A percentile compares a stretch with the other conserved stretches of the same genome.
Evolutionary conservation across 116 monocot genomes (phyloP).

Genomic region (Trichopus zeylanicus): DNA sequence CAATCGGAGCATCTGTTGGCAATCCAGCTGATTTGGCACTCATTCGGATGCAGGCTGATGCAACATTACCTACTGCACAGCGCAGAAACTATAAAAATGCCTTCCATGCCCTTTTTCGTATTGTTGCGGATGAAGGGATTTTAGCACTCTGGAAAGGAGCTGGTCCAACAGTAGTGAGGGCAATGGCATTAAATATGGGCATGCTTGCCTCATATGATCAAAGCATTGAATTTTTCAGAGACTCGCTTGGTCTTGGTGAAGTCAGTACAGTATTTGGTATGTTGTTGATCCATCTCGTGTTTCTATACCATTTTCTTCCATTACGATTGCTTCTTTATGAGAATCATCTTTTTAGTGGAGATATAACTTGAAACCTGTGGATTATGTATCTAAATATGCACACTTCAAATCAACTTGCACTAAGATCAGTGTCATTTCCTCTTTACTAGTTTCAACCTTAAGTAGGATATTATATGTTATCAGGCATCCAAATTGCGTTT

Average conservation of each 20-base stretch:
- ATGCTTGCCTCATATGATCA: conserved; percentile 95
- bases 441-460: too few relatives aligned
- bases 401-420: too few relatives aligned
- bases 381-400: too few relatives aligned
- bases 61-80: conserved; percentile 73
- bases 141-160: conserved; percentile 96
- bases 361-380: too few relatives aligned
- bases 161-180: conserved; percentile 81
- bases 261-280: conserved; percentile 67
- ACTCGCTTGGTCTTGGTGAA: conserved; percentile 72
- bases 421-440: too few relatives aligned
- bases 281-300: too few relatives aligned
- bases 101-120: conserved; percentile 87
- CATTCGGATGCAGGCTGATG: conserved; percentile 98
- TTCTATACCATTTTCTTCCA: too few relatives aligned
- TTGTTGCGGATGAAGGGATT: conserved; percentile 84
- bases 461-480: too few relatives aligned
- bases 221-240: conserved; percentile 74
- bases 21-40: conserved; percentile 95
- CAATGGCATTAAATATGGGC: conserved; percentile 93
- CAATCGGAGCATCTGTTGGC: conserved; percentile 85
- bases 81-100: conserved; percentile 84
- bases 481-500: too few relatives aligned
- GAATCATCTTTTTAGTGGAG: too few relatives aligned
- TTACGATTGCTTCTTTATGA: too few relatives aligned